Conservation (phyloP, 306 rosid genomes). For the Alnus glutinosa region DNA sequence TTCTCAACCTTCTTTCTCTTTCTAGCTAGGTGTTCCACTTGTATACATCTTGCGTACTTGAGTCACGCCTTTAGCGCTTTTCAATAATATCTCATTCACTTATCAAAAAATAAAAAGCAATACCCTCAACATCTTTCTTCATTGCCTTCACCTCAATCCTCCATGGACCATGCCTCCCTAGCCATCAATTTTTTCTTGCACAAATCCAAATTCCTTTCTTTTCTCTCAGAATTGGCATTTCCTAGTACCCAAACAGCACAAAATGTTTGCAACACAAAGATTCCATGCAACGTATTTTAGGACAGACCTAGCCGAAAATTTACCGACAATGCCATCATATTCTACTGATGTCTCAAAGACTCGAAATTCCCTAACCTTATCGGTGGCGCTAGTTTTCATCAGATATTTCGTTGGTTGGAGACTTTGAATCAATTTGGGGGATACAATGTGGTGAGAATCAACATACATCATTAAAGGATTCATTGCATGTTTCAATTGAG, state of each 20-base stretch:
- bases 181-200: conserved; percentile 58
- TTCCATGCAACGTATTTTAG: conserved; percentile 58
- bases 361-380: conserved; percentile 20
- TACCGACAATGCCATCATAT: conserved; percentile 27
- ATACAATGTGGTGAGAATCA: neutral
- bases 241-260: conserved; percentile 47
- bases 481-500: too few relatives aligned
- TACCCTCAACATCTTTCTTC: conserved; percentile 26
- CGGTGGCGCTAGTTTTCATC: conserved; percentile 7
- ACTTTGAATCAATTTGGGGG: conserved; percentile 26
- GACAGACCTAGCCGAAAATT: conserved; percentile 40
- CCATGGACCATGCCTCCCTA: conserved; percentile 42
- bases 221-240: conserved; percentile 29
- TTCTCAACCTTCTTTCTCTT: too few relatives aligned
- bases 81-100: too few relatives aligned
- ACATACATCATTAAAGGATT: too few relatives aligned
- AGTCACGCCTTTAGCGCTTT: too few relatives aligned
- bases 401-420: conserved; percentile 17
- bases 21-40: too few relatives aligned
- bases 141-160: conserved; percentile 45
- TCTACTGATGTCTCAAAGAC: conserved; percentile 18
- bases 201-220: conserved; percentile 9
- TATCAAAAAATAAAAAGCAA: too few relatives aligned
- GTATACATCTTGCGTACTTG: too few relatives aligned
- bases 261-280: conserved; percentile 59